Percentiles rank a stretch among this genome's conserved stretches.
phyloP scores from a whole-genome alignment of 2,329 filamentous ascomycete species.

The Colletotrichum sojae region DNA sequence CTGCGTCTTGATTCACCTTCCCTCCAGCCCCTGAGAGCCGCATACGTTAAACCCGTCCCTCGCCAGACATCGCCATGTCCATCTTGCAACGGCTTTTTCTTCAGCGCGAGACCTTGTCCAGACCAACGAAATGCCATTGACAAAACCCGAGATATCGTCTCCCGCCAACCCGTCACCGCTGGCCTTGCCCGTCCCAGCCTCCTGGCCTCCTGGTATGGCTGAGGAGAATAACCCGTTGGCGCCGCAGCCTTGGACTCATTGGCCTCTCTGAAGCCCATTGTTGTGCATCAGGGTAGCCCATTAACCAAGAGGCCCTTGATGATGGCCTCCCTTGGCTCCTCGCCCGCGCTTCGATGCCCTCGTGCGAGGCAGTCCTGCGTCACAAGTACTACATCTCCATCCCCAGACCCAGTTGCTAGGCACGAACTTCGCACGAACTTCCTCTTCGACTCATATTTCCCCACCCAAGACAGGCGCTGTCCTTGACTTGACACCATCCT shows the following conservation, averaged over 20 bases:
- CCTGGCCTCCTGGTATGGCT: too few species aligned
- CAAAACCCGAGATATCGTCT: too few species aligned
- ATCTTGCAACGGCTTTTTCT: background rate
- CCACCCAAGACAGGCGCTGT: background rate
- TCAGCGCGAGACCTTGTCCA: background rate
- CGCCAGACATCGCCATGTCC: background rate
- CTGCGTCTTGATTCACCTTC: constrained; percentile 1
- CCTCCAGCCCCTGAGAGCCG: constrained; percentile 1
- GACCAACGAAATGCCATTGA: too few species aligned
- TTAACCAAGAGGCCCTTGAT: background rate
- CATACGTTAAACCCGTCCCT: background rate
- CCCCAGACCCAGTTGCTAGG: background rate
- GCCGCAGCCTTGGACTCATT: too few species aligned
- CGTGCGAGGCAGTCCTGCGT: background rate
- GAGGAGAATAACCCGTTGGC: too few species aligned
- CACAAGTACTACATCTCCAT: background rate
- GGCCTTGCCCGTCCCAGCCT: too few species aligned
- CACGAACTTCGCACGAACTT: background rate
- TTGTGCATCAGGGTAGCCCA: background rate
- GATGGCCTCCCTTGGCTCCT: background rate
- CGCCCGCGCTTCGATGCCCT: background rate
- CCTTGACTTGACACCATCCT: background rate
- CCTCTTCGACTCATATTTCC: background rate
- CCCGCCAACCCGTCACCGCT: too few species aligned
- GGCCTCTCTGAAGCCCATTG: background rate